A percentile compares a stretch with the other conserved stretches of the same genome.
phyloP scores from a whole-genome alignment of 2,329 filamentous ascomycete species.

The Aspergillus sp. region DNA sequence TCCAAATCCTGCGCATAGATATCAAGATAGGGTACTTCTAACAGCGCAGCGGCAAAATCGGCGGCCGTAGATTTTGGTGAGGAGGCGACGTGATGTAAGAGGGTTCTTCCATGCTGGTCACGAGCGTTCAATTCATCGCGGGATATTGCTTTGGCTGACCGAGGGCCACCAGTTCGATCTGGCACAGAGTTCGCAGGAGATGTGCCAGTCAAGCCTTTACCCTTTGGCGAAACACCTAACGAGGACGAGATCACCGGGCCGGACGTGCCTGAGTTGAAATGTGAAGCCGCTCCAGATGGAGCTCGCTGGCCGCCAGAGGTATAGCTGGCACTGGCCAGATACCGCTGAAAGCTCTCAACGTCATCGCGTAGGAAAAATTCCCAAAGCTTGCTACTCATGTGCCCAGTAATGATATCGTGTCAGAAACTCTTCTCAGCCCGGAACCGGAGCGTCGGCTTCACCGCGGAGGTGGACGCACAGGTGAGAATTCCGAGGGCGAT shows the following conservation, averaged over 20 bases:
- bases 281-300: conserved; percentile 26
- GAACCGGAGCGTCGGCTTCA: conserved; percentile 82
- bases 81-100: conserved; percentile 81
- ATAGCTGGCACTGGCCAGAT: conserved; percentile 72
- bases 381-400: conserved; percentile 97
- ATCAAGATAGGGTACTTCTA: conserved; percentile 81
- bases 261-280: conserved; percentile 31
- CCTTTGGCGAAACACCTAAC: conserved; percentile 45
- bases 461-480: conserved; percentile 71
- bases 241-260: conserved; percentile 31
- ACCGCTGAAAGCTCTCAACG: conserved; percentile 88
- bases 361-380: conserved; percentile 96
- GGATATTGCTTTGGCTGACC: conserved; percentile 42
- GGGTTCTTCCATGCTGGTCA: conserved; percentile 76
- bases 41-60: conserved; percentile 73
- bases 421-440: conserved; percentile 53
- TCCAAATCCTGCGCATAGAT: conserved; percentile 84
- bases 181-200: conserved; percentile 49
- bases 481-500: conserved; percentile 60
- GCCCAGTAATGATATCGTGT: conserved; percentile 42
- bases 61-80: conserved; percentile 68
- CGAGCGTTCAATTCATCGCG: conserved; percentile 78
- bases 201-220: conserved; percentile 45
- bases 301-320: conserved; percentile 36
- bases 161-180: conserved; percentile 33